Evolutionary conservation across 164 flowering plant species (phyloP), one percentile per base, ranked within the genome.

Genomic region (Buxus sempervirens): DNA sequence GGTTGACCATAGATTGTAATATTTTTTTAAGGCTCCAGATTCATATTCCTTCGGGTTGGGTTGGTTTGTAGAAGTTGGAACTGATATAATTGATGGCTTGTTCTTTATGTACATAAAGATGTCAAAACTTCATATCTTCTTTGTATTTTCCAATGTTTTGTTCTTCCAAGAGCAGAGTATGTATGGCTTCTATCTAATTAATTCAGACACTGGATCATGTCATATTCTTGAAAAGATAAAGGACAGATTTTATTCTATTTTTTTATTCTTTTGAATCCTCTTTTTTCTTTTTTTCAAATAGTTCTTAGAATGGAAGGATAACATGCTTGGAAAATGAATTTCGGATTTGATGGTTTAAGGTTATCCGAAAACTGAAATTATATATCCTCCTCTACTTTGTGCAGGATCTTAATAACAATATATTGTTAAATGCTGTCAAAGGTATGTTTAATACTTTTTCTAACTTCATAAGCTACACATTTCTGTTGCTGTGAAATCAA

Each of bases 401-500:
- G 81, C 85, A 94, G 97, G 91, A 94, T 75, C 89, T 91, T 38
- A 77, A 62, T 70, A 91, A 86, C 77, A 75, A 48, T 1, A 70
- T 91, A 49, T 79, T 91, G 18, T 58, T 85, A 55, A 91, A 94
- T 78, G 97, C 98, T 0, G 60, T 94, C n/a, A 88, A 82, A 86
- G 98, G 96, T 94, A 69, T 41, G 36, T 49, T 18, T 7, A 18
- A 13, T 38, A 61, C 7, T 60, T 54, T n/a, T 65, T 16, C 19
- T 54, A 28, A n/a, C 58, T 9, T n/a, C 51, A 55, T 41, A n/a
- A n/a, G 26, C 15, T 25, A 21, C 45, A n/a, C 9, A 18, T 51
- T 23, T 27, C 18, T 7, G 4, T 26, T 18, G 26, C 64, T 9
- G 36, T 28, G n/a, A 45, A 28, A 48, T 61, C 6, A 2, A 45